Evolutionary conservation across 2,329 filamentous ascomycete genomes (phyloP).

Genomic region (Colletotrichum filicis): DNA sequence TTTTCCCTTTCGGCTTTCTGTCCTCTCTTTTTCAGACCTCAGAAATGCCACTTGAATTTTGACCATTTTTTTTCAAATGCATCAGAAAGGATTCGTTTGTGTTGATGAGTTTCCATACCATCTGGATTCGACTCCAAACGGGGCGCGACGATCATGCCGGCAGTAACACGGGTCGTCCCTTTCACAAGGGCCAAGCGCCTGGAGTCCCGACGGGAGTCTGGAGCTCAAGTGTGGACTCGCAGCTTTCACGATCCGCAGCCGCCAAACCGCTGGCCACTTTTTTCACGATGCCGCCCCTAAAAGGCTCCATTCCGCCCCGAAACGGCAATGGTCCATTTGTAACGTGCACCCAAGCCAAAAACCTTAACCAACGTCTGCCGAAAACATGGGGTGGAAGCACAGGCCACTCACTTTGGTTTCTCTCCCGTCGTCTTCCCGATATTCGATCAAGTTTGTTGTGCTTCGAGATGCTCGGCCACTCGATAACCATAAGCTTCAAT

Average conservation of each 20-base stretch:
- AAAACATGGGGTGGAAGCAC: constrained; percentile 13
- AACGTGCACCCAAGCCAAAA: constrained; percentile 9
- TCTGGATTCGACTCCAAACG: background rate
- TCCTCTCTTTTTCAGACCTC: background rate
- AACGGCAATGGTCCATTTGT: constrained; percentile 1
- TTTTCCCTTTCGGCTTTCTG: background rate
- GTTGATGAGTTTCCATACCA: background rate
- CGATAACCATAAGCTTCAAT: background rate
- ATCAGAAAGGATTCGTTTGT: background rate
- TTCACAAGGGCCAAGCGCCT: constrained; percentile 1
- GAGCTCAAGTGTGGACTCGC: background rate
- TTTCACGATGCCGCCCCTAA: constrained; percentile 4
- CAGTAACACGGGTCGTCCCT: background rate
- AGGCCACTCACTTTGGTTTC: background rate
- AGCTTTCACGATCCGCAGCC: background rate
- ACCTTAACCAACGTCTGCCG: background rate
- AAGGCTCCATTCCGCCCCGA: background rate
- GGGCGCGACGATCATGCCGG: background rate
- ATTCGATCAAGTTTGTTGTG: background rate
- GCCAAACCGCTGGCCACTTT: background rate
- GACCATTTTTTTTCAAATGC: background rate
- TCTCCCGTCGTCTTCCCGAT: background rate
- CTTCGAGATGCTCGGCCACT: background rate
- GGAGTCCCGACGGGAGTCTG: background rate
- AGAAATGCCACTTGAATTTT: background rate